Evolutionary conservation across 768 basidiomycete genomes (phyloP).

Genomic region (Tephrocybe sp.): DNA sequence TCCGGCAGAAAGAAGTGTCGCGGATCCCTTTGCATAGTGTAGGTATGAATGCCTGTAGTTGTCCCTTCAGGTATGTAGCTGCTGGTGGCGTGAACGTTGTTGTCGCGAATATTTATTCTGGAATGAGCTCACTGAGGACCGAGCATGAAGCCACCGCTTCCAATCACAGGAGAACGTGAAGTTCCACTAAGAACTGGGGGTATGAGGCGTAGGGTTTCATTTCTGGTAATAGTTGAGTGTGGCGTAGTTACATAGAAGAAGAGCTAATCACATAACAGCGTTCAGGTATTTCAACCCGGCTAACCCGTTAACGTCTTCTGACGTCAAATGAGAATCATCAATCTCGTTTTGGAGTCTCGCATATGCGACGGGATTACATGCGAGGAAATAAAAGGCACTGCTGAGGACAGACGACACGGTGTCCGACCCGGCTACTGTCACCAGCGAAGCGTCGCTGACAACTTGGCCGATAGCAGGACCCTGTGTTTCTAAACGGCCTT

Average conservation of each 20-base stretch:
- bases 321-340: not conserved
- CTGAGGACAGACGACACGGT: constrained; percentile 16
- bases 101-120: not conserved
- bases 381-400: constrained; percentile 15
- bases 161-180: constrained; percentile 23
- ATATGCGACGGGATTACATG: constrained; percentile 15
- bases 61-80: constrained; percentile 42
- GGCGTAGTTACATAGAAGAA: too few species aligned
- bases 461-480: constrained; percentile 17
- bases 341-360: constrained; percentile 5
- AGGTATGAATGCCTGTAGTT: constrained; percentile 32
- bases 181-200: constrained; percentile 34
- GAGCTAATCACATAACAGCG: constrained; percentile 35
- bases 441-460: constrained; percentile 13
- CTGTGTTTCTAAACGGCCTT: constrained; percentile 15
- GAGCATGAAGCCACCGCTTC: constrained; percentile 5
- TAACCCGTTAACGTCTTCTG: not conserved
- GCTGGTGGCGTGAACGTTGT: too few species aligned
- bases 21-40: constrained; percentile 36
- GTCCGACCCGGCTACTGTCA: constrained; percentile 17
- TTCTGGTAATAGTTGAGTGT: too few species aligned
- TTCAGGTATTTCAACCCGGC: constrained; percentile 20
- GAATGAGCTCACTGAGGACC: constrained; percentile 19
- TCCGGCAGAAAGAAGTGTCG: constrained; percentile 37
- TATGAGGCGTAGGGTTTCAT: constrained; percentile 35